phyloP scores from a whole-genome alignment of 176 grass and related monocot genomes.

The Leersia perrieri region DNA sequence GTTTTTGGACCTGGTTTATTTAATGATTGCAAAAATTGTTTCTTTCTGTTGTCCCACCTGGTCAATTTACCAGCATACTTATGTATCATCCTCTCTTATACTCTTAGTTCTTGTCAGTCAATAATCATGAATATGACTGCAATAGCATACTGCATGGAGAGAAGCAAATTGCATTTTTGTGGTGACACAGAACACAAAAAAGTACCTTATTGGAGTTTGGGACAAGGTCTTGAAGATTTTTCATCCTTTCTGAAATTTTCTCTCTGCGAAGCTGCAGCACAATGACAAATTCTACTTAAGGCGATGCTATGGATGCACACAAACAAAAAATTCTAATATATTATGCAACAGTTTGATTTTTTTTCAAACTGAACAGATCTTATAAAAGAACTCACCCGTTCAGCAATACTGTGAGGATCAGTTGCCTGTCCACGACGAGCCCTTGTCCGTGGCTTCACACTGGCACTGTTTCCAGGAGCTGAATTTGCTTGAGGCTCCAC shows the following conservation, averaged over 20 bases:
- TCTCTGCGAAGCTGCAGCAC: slow-evolving; percentile 68
- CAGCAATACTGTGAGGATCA: slow-evolving; percentile 90
- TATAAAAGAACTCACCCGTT: slow-evolving; percentile 49
- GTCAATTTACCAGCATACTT: background rate
- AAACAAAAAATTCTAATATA: slow-evolving; percentile 7
- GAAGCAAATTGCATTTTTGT: background rate
- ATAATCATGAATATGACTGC: background rate
- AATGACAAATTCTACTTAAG: slow-evolving; percentile 23
- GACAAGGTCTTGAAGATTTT: slow-evolving; percentile 72
- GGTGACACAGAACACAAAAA: background rate
- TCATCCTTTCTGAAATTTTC: slow-evolving; percentile 89
- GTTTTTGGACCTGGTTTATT: background rate
- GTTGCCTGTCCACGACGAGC: slow-evolving; percentile 75
- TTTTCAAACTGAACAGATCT: background rate
- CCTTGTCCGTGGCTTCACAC: slow-evolving; percentile 53
- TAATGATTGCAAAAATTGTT: slow-evolving; percentile 4
- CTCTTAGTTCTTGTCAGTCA: slow-evolving; percentile 11
- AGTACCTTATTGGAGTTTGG: slow-evolving; percentile 75
- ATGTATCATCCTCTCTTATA: background rate
- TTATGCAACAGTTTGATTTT: slow-evolving; percentile 5
- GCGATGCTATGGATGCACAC: background rate
- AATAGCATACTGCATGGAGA: background rate
- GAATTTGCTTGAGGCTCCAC: slow-evolving; percentile 39
- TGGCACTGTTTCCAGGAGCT: slow-evolving; percentile 30
- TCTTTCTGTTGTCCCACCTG: background rate